Evolutionary conservation across 2,329 filamentous ascomycete genomes (phyloP), one percentile per base, ranked within the genome.

Genomic region (Arthrobotrys iridis): DNA sequence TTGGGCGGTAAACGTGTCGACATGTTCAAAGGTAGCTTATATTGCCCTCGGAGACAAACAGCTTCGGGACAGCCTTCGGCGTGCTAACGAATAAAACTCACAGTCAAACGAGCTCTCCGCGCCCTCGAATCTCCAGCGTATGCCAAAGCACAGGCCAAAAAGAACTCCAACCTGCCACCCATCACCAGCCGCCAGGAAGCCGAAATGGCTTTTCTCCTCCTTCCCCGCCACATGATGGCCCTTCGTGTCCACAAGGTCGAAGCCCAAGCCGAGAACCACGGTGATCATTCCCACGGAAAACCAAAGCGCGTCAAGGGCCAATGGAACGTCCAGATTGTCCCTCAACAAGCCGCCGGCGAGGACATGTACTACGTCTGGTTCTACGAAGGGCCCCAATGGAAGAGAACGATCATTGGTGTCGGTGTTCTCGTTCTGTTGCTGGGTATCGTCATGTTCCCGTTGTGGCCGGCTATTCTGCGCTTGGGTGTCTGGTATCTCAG

Each of bases 361-460:
- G 91, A 94, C 40, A 89, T 95, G 86, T 94, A 99, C 85, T 99
- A 98, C 81, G 90, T 94, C 75, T 99, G 94, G 93, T 85, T 99
- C 64, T 98, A 93, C 83, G 95, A 99, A 81, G 94, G 94, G 15
- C 89, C 92, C 67, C 94, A 98, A 83, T 88, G 94, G 85, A 97
- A 93, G 87, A 91, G 92, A 84, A 95, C 96, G 85, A 86, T 97
- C 37, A 96, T 97, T 83, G 94, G 93, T 5, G 90, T 86, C 5
- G 90, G 93, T 64, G 93, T 93, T 2, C 86, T 99, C 48, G 85
- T 92, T 8, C 84, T 90, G 76, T 93, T 99, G 80, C 93, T 99
- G 81, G 88, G 91, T 11, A 85, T 97, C 22, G 93, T 99, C 74
- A 88, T 97, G 80, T 99, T 99, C 85, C 95, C 95, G 7, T 87